A percentile compares a stretch with the other conserved stretches of the same genome.
These are phyloP conservation scores for Metarhizium rileyi DNA, from an alignment of 2,329 filamentous ascomycete species.

Conservation along the genomic window DNA sequence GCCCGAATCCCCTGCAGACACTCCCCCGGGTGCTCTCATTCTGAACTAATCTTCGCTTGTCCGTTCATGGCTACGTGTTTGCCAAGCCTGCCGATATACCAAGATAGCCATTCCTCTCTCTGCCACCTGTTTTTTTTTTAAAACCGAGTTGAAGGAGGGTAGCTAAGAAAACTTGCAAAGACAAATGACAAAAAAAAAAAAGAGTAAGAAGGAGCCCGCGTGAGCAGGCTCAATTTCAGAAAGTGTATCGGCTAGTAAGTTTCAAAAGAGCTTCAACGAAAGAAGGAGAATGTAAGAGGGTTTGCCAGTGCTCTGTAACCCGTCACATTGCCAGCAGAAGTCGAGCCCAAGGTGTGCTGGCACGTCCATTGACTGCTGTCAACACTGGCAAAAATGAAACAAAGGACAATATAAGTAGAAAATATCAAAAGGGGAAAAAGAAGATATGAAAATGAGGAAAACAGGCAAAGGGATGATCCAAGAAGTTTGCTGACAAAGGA, in stretches of 20 bases:
- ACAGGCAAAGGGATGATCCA: too few species aligned
- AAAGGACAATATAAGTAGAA: background rate
- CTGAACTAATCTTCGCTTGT: background rate
- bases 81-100: background rate
- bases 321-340: background rate
- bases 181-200: background rate
- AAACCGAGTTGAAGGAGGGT: background rate
- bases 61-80: background rate
- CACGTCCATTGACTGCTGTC: background rate
- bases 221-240: background rate
- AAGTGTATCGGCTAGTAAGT: too few species aligned
- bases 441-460: too few species aligned
- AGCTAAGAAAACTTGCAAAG: background rate
- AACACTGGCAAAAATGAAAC: background rate
- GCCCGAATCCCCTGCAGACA: background rate
- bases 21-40: background rate
- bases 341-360: background rate
- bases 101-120: background rate
- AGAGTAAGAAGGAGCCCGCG: background rate
- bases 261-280: background rate
- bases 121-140: background rate
- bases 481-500: too few species aligned
- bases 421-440: background rate
- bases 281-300: background rate
- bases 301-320: background rate